Base-by-base conservation (phyloP, 1,284 basidiomycete genomes). In the Ganoderma lucidum region DNA sequence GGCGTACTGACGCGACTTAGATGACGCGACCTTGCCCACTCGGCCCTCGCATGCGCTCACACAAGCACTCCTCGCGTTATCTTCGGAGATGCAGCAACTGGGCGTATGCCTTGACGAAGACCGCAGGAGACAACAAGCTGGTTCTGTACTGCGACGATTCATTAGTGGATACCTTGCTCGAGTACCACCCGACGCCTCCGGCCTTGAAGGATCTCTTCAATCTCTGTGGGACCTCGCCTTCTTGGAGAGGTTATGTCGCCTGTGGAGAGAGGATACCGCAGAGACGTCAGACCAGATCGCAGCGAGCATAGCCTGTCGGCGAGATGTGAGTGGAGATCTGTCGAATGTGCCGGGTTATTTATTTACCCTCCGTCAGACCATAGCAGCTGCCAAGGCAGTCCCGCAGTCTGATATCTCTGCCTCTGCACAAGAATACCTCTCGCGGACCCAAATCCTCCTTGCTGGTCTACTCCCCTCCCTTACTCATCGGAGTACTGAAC, bases 11-110 rank as follows among this genome's bases (percentile, higher is more conserved):
- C 30, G 12, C 55, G 10, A 44, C 23, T 14, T 30, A 70, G 72
- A 42, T 30, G 61, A 67, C 30, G 19, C 6, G 0, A 17, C 63
- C 6, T 70, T 74, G n/a, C 77, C 79, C 60, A 76, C 74, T 62
- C 82, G 83, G 19, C 88, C 90, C 64, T 92, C 91, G 55, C 78
- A 85, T 60, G 76, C 81, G 48, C 81, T 93, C 53, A 81, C 89
- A 68, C 82, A 86, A 56, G 86, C 88, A 14, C 76, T 93, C 59
- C 77, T 89, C 60, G 79, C 81, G 0, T 78, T 93, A n/a, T 87
- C 86, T 44, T 82, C 82, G 14, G 84, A 84, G 4, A 78, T 91
- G 64, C 86, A 88, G 69, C 83, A 86, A 28, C 76, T 93, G 17
- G 87, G 88, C 1, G 76, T 85, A 63, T 79, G 81, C 60, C 79